phyloP scores from a whole-genome alignment of 257 asterid genomes.

The Pogostemon cablin region DNA sequence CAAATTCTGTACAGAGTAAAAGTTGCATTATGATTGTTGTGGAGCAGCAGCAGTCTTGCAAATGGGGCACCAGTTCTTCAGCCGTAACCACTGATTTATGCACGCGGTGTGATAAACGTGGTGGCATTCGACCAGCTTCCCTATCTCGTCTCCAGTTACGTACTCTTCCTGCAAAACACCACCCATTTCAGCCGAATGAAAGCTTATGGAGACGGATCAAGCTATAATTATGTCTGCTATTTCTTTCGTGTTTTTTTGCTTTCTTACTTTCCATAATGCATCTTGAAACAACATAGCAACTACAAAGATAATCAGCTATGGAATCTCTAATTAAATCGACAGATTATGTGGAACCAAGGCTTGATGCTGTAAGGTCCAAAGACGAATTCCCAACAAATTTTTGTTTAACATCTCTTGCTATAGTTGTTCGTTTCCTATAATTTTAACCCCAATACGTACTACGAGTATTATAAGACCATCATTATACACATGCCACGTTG shows the following conservation, averaged over 20 bases:
- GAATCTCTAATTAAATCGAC: neutral
- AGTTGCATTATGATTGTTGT: constrained; percentile 21
- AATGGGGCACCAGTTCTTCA: constrained; percentile 96
- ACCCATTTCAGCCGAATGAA: neutral
- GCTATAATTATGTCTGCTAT: neutral
- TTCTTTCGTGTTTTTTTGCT: no score
- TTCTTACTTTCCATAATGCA: no score
- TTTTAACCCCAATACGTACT: neutral
- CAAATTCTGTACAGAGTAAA: constrained; percentile 20
- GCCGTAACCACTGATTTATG: constrained; percentile 69
- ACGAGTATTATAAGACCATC: neutral
- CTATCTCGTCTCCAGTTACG: constrained; percentile 63
- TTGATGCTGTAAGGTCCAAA: neutral
- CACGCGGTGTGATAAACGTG: constrained; percentile 73
- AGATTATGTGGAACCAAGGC: neutral
- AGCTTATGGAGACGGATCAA: no score
- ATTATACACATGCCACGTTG: neutral
- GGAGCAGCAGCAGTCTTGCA: constrained; percentile 71
- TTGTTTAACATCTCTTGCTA: neutral
- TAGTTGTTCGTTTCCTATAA: neutral
- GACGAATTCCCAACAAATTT: neutral
- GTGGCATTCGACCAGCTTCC: constrained; percentile 64
- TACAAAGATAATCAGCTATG: no score
- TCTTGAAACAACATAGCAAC: no score
- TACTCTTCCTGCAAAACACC: constrained; percentile 73